A percentile compares a stretch with the other conserved stretches of the same genome.
These are phyloP conservation scores for Paracoccidioides brasiliensis DNA, from an alignment of 2,329 filamentous ascomycete species.

Conservation along the genomic window DNA sequence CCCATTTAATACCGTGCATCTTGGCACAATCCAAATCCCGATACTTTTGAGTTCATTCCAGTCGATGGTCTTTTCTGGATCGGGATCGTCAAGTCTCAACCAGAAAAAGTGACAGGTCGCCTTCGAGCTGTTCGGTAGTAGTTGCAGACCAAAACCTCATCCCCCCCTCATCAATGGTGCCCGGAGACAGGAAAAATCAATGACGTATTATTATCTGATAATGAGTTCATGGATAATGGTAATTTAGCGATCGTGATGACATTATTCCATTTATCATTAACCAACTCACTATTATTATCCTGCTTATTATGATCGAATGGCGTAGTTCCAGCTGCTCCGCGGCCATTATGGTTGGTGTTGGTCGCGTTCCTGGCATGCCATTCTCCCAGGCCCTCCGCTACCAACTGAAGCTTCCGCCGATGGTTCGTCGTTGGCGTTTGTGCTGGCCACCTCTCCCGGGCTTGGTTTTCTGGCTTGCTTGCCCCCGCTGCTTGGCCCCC, in stretches of 20 bases:
- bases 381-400: background rate
- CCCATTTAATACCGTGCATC: background rate
- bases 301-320: background rate
- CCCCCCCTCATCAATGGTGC: background rate
- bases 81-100: background rate
- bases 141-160: background rate
- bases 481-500: no score
- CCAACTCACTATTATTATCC: background rate
- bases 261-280: background rate
- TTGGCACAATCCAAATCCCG: slow-evolving; percentile 1
- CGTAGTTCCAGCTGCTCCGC: background rate
- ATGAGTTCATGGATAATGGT: background rate
- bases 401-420: background rate
- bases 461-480: background rate
- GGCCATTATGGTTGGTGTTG: background rate
- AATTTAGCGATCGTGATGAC: background rate
- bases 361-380: background rate
- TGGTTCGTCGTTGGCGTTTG: background rate
- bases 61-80: background rate
- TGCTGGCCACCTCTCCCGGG: background rate
- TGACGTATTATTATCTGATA: background rate
- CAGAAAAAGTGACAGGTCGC: background rate
- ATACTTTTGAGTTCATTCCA: background rate
- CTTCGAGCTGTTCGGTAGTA: background rate
- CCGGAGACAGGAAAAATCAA: background rate